Base-by-base conservation (phyloP, 441 rosid genomes). In the Pelargonium fulgidum region DNA sequence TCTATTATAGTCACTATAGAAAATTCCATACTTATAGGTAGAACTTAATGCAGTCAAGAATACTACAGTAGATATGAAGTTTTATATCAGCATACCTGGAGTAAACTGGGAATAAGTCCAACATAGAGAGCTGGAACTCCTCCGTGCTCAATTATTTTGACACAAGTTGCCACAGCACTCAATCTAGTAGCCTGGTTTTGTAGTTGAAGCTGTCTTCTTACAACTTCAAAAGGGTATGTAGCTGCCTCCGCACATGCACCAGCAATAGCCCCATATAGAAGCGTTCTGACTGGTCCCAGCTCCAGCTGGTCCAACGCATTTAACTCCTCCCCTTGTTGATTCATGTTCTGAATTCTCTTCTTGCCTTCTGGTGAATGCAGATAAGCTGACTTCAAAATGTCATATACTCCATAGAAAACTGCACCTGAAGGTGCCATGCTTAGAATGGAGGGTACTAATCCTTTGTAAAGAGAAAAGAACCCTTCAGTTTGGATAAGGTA, bases 181-280 rank as follows among this genome's bases (percentile, higher is more conserved):
- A 91, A 79, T 75, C 82, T 86, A 44, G 87, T 72, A 42, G 83
- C 80, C 69, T 76, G 86, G 11, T 64, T 78, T 78, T 88, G 97
- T 79, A 88, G 76, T 70, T 91, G 97, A 75, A 91, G 91, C 76
- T 80, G 87, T 52, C 97, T 80, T 73, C 97, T 84, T 65, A 89
- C 86, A 61, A 87, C 90, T 84, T 89, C 97, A 72, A 89, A 89
- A 8, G 95, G 91, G 70, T 89, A 91, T 14, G 95, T 87, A 7
- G 90, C 83, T 72, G 85, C 91, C 79, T 91, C 95, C 12, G 97
- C 86, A 79, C 95, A 89, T 64, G 95, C 97, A 71, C 97, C 91
- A 12, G 95, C 80, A 22, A 89, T 12, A 66, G 95, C 97, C 68
- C 93, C 97, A 62, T 91, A 85, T 1, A 91, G 44, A 63, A 89